A percentile compares a stretch with the other conserved stretches of the same genome.
Evolutionary conservation across 495 filamentous ascomycete species (phyloP).

Genomic region (Letharia columbiana): DNA sequence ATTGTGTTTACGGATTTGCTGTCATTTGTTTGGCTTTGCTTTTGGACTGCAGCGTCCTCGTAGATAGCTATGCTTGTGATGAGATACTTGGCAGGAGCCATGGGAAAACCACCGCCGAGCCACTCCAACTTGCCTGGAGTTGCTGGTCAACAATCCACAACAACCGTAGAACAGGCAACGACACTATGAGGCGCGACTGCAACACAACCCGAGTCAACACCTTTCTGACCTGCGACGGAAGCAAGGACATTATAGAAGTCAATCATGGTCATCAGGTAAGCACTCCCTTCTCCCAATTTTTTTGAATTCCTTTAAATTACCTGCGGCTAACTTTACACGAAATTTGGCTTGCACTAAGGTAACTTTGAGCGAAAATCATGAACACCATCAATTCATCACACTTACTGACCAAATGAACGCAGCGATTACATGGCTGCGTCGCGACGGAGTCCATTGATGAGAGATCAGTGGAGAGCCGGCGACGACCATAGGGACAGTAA

Average conservation of each 20-base stretch:
- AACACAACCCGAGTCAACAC: background rate
- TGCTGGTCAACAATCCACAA: conserved; percentile 6
- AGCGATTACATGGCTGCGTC: conserved; percentile 47
- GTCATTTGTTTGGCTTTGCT: background rate
- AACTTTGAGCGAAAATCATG: conserved; percentile 17
- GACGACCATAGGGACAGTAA: conserved; percentile 30
- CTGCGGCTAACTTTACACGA: conserved; percentile 19
- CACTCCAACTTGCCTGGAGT: conserved; percentile 8
- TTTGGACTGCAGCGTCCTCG: conserved; percentile 7
- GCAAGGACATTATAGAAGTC: conserved; percentile 2
- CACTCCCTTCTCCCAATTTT: background rate
- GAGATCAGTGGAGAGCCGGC: conserved; percentile 50
- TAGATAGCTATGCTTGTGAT: conserved; percentile 19
- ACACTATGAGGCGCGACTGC: background rate
- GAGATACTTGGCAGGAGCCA: conserved; percentile 13
- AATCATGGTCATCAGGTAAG: conserved; percentile 16
- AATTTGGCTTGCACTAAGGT: conserved; percentile 17
- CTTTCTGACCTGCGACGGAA: background rate
- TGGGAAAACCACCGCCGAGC: conserved; percentile 8
- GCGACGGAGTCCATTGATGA: conserved; percentile 48
- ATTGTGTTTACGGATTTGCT: conserved; percentile 6
- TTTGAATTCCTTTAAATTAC: conserved; percentile 7
- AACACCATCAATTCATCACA: conserved; percentile 9
- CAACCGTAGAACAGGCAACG: conserved; percentile 11
- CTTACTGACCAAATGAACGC: conserved; percentile 26